These are phyloP conservation scores for Annulohypoxylon stygium DNA, from an alignment of 495 filamentous ascomycete species.

Conservation along the genomic window DNA sequence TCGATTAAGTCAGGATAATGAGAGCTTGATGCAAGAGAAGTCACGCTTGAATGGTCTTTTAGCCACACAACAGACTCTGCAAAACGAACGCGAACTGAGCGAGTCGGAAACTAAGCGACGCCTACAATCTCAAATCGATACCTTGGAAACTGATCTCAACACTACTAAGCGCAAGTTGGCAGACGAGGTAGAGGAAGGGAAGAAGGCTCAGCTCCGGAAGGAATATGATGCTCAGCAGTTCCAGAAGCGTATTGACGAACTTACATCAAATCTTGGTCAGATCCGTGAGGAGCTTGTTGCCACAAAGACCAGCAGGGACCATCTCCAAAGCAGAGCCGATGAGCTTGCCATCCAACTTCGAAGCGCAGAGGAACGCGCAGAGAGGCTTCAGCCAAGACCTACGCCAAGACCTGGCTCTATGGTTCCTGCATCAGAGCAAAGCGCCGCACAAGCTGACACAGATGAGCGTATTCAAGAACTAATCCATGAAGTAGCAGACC, in stretches of 20 bases:
- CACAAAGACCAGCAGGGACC: slow-evolving; percentile 86
- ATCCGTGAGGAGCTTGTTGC: slow-evolving; percentile 85
- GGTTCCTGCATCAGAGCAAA: slow-evolving; percentile 58
- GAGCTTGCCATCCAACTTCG: slow-evolving; percentile 89
- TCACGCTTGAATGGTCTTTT: slow-evolving; percentile 82
- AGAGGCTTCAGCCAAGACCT: slow-evolving; percentile 79
- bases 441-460: slow-evolving; percentile 59
- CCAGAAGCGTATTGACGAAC: slow-evolving; percentile 90
- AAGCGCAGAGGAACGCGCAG: slow-evolving; percentile 86
- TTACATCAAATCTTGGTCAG: slow-evolving; percentile 80
- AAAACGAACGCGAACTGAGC: slow-evolving; percentile 89
- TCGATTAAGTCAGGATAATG: slow-evolving; percentile 86
- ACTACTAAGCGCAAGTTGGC: slow-evolving; percentile 85
- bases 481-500: slow-evolving; percentile 81
- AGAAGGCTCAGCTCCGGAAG: slow-evolving; percentile 81
- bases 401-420: slow-evolving; percentile 66
- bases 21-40: slow-evolving; percentile 84
- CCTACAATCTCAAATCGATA: slow-evolving; percentile 80
- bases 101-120: slow-evolving; percentile 84
- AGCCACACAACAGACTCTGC: slow-evolving; percentile 82
- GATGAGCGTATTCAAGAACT: slow-evolving; percentile 86
- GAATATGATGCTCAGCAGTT: slow-evolving; percentile 89
- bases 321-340: slow-evolving; percentile 86
- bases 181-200: slow-evolving; percentile 84
- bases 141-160: slow-evolving; percentile 80